Base-by-base conservation (phyloP, 441 rosid genomes). In the Gossypium aridum region DNA sequence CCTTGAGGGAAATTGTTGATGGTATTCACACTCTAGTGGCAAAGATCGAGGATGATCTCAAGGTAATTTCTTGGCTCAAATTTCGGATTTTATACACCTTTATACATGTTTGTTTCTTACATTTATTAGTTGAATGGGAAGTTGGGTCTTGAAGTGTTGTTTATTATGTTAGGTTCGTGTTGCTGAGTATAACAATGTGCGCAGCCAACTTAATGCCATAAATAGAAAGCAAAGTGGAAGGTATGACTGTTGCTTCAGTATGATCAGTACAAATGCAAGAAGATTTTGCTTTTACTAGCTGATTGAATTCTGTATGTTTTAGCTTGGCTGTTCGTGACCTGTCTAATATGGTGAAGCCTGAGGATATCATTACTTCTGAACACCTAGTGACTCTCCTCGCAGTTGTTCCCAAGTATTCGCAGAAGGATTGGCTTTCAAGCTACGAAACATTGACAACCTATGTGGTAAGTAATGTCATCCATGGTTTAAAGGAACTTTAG, bases 291-390 rank as follows among this genome's bases (percentile, higher is more conserved):
- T 75, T 70, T 56, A 66, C 61, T 67, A 47, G 74, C 71, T 78
- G 80, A 80, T 76, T 68, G 19, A 23, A 19, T 39, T 77, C 61
- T 79, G 22, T 73, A 61, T 68, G 67, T 80, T 80, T 81, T 96
- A 96, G 99, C 87, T 90, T 96, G 85, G 98, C 99, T 79, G 98
- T 96, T 75, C 96, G 98, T 82, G 99, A 96, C 85, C 93, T 94
- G 69, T 94, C 99, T 61, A 87, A 80, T 87, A 78, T 94, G 76
- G 99, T 96, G 75, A 94, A 96, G 82, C 92, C 95, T 28, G 97
- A 87, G 80, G 98, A 96, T 86, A 86, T 96, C 70, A 69, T 96
- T 55, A 66, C 77, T 37, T 94, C 99, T 51, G 99, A 96, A 78
- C 91, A 96, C 82, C 89, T 94, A 2, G 83, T 79, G 61, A 94